A percentile compares a stretch with the other conserved stretches of the same genome.
Conservation (phyloP, 106 monocot species). For the Acorus calamus region DNA sequence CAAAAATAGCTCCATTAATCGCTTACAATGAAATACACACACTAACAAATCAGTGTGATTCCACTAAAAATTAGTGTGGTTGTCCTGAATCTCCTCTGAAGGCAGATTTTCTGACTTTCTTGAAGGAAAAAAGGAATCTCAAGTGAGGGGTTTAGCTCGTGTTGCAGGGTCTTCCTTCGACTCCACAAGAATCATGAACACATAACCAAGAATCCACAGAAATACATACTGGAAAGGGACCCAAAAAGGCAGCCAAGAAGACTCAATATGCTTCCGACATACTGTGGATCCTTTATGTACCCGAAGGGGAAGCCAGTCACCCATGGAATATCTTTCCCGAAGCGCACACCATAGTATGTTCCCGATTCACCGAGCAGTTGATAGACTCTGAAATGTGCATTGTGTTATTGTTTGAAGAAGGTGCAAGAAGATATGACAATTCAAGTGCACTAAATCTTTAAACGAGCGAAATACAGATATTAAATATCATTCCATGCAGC, state of each 20-base stretch:
- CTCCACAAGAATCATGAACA: slow-evolving; percentile 76
- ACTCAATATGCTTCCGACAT: slow-evolving; percentile 76
- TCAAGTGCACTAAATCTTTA: too few relatives aligned
- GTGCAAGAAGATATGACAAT: too few relatives aligned
- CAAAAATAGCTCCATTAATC: too few relatives aligned
- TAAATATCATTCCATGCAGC: too few relatives aligned
- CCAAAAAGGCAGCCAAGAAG: slow-evolving; percentile 62
- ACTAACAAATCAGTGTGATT: too few relatives aligned
- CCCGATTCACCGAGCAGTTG: slow-evolving; percentile 84
- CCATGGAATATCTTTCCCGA: slow-evolving; percentile 83
- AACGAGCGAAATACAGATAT: too few relatives aligned
- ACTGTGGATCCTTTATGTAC: slow-evolving; percentile 91
- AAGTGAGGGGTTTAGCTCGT: slow-evolving; percentile 46
- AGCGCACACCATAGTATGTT: slow-evolving; percentile 83
- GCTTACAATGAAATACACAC: too few relatives aligned
- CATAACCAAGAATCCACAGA: slow-evolving; percentile 68
- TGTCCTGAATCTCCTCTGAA: too few relatives aligned
- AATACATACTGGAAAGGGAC: slow-evolving; percentile 55
- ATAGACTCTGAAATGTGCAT: slow-evolving; percentile 53
- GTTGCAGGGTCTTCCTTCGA: slow-evolving; percentile 56
- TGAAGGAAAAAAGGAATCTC: slow-evolving; percentile 1
- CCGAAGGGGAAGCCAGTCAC: slow-evolving; percentile 89
- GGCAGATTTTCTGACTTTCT: too few relatives aligned
- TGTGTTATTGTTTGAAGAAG: not conserved
- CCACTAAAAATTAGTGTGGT: too few relatives aligned